phyloP scores from a whole-genome alignment of 805 yeast genomes.

The Cyberlindnera galapagoensis region DNA sequence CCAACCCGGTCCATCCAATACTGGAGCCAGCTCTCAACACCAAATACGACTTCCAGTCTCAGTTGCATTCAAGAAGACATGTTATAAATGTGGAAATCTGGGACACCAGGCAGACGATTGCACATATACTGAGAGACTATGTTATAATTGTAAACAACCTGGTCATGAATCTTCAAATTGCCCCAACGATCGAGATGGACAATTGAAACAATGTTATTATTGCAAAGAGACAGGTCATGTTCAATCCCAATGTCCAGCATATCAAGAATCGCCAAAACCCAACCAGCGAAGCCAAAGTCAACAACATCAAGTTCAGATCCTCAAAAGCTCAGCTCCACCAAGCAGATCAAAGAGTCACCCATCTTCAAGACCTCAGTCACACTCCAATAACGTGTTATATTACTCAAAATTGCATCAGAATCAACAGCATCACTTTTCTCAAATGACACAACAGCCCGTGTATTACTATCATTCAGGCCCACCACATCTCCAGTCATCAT shows the following conservation, averaged over 20 bases:
- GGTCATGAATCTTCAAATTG: constrained; percentile 26
- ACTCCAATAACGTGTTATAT: constrained; percentile 2
- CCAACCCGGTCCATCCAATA: no score
- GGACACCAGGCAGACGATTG: constrained; percentile 28
- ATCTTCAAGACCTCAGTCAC: not conserved
- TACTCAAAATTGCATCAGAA: constrained; percentile 4
- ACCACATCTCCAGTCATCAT: no score
- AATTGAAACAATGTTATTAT: constrained; percentile 24
- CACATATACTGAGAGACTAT: constrained; percentile 19
- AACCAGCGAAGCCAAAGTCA: no score
- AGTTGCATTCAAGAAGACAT: constrained; percentile 23
- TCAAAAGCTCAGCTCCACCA: no score
- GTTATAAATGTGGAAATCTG: constrained; percentile 26
- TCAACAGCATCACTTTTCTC: constrained; percentile 1
- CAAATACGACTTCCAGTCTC: constrained; percentile 18
- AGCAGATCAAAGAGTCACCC: not conserved
- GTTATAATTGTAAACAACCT: constrained; percentile 27
- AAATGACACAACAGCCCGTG: not conserved
- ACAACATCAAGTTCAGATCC: constrained; percentile 1
- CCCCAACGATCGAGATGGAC: constrained; percentile 16
- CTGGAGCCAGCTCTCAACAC: no score
- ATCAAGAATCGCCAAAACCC: no score
- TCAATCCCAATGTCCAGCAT: constrained; percentile 23
- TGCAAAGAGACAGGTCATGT: constrained; percentile 26
- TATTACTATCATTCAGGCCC: no score